These are phyloP conservation scores for Ceriops zippeliana DNA, from an alignment of 345 rosid species.

Conservation along the genomic window DNA sequence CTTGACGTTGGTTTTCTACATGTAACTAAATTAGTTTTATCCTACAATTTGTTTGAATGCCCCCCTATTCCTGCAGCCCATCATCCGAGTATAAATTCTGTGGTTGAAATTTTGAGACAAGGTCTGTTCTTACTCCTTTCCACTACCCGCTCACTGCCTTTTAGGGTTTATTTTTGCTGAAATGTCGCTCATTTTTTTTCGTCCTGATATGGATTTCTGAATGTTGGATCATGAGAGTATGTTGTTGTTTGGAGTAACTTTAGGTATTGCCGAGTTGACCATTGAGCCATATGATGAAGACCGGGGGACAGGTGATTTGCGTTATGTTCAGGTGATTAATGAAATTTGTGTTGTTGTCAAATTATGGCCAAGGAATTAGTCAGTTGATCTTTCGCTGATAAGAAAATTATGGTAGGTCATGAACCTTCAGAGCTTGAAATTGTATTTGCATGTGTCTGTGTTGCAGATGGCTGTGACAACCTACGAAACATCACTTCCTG, in stretches of 20 bases:
- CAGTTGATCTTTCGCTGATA: not conserved
- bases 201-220: not conserved
- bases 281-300: constrained; percentile 81
- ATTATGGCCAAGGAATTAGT: not conserved
- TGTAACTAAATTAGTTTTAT: not conserved
- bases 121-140: constrained; percentile 31
- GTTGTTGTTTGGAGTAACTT: not conserved
- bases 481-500: constrained; percentile 69
- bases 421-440: not conserved
- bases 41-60: not conserved
- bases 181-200: not conserved
- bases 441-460: constrained; percentile 23
- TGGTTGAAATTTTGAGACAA: constrained; percentile 70
- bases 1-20: too few relatives aligned
- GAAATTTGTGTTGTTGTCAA: not conserved
- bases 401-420: not conserved
- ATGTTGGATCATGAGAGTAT: constrained; percentile 5
- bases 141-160: not conserved
- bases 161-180: not conserved
- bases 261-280: constrained; percentile 66
- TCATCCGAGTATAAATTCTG: constrained; percentile 86
- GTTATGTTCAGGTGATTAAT: constrained; percentile 79
- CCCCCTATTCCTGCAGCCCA: constrained; percentile 51
- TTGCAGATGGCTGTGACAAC: constrained; percentile 92
- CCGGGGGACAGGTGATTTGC: constrained; percentile 71